Evolutionary conservation across 164 flowering plant genomes (phyloP).

Genomic region (Berberis thunbergii): DNA sequence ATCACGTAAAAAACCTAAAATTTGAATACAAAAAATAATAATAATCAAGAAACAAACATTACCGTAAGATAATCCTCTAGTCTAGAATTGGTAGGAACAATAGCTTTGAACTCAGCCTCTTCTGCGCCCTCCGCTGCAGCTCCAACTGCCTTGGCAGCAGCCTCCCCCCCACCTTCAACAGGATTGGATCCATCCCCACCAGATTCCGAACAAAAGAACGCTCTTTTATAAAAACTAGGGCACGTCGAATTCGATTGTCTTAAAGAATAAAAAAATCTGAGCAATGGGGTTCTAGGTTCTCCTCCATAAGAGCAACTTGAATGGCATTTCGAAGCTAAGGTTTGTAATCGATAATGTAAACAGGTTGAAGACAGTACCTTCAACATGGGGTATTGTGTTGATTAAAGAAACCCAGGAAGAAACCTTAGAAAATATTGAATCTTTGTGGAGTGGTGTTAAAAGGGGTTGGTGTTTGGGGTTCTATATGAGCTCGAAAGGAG

Average conservation of each 20-base stretch:
- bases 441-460: not conserved
- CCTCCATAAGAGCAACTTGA: not conserved
- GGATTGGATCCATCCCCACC: conserved; percentile 33
- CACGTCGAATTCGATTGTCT: not conserved
- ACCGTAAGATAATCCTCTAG: conserved; percentile 84
- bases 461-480: not conserved
- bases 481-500: not conserved
- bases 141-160: conserved; percentile 10
- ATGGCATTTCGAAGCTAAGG: not conserved
- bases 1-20: not conserved
- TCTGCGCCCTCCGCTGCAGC: conserved; percentile 19
- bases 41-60: conserved; percentile 1
- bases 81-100: conserved; percentile 55
- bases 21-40: not conserved
- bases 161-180: conserved; percentile 25
- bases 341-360: not conserved
- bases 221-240: conserved; percentile 24
- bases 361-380: not conserved
- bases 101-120: conserved; percentile 39
- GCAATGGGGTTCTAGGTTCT: not conserved
- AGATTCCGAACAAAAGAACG: conserved; percentile 69
- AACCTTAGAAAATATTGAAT: not conserved
- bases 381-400: not conserved
- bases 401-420: no score
- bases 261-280: not conserved